These are phyloP conservation scores for Xerophyta viscosa DNA, from an alignment of 106 monocot species.

Conservation along the genomic window DNA sequence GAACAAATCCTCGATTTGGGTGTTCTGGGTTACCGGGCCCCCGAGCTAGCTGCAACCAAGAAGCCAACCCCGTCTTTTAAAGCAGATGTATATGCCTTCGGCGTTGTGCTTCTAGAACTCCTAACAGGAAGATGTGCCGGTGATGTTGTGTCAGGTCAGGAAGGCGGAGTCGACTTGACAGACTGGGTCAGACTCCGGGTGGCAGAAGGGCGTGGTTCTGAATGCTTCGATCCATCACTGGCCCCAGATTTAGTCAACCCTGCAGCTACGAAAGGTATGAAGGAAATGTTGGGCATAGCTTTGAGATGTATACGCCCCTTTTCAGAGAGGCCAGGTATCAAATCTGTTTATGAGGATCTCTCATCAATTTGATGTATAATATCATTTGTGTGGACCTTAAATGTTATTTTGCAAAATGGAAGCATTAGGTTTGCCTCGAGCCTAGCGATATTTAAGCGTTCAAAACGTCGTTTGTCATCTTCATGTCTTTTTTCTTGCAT, in stretches of 20 bases:
- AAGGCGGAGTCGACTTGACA: slow-evolving; percentile 63
- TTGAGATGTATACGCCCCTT: slow-evolving; percentile 86
- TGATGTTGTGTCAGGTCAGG: slow-evolving; percentile 69
- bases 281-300: slow-evolving; percentile 81
- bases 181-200: slow-evolving; percentile 88
- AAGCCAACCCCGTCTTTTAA: slow-evolving; percentile 84
- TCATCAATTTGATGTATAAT: slow-evolving; percentile 53
- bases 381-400: neutral
- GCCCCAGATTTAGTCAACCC: slow-evolving; percentile 23
- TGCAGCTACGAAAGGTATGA: slow-evolving; percentile 37
- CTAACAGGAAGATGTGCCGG: slow-evolving; percentile 88
- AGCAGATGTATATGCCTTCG: slow-evolving; percentile 83
- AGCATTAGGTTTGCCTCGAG: slow-evolving; percentile 6
- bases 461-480: too few species aligned
- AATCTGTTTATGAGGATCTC: slow-evolving; percentile 92
- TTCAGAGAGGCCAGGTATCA: slow-evolving; percentile 82
- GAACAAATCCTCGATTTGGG: slow-evolving; percentile 77
- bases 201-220: slow-evolving; percentile 68
- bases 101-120: slow-evolving; percentile 78
- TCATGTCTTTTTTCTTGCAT: too few species aligned
- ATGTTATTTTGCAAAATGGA: slow-evolving; percentile 4
- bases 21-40: slow-evolving; percentile 78
- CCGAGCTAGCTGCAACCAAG: slow-evolving; percentile 69
- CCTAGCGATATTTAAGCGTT: neutral
- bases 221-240: slow-evolving; percentile 71